Base-by-base conservation (phyloP, 805 yeast genomes). In the Barnettozyma botsteinii region DNA sequence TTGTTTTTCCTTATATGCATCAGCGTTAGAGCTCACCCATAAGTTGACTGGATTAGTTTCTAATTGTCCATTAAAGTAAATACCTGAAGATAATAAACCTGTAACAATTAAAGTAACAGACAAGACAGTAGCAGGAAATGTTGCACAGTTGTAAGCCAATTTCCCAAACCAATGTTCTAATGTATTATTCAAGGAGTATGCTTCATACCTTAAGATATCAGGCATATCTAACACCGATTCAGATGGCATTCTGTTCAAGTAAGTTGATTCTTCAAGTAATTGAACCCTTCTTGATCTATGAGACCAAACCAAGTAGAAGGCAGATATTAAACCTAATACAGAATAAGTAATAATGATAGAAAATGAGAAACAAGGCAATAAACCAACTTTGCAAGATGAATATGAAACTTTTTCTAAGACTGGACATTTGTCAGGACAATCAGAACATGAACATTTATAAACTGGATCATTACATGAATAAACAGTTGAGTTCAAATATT, bases 381-480 rank as follows among this genome's bases (percentile, higher is more conserved):
- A 59, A 0, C 82, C 85, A 2, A 87, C 68, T 24, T 55, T 62
- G 57, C 96, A 85, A 4, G 46, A 43, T 0, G 60, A 56, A 3
- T 57, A 50, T 2, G 63, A 58, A 27, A 81, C 57, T 0, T 65
- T 63, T 0, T 77, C 77, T 18, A 91, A 67, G 0, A 48, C 55
- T 0, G 98, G 97, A 55, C 98, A 91, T 1, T 88, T 73, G 1
- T 59, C 66, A 0, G 83, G 77, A 60, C 98, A 91, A 61, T 91
- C 98, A 0, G 95, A 72, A 55, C 98, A 91, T 0, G 98, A 85
- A 62, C 96, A 88, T 48, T 74, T 75, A 57, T 77, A 91, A 3
- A 55, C 49, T 15, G 66, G 64, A 31, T 81, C 89, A 48, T 77
- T 73, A 58, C 98, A 91, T 1, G 31, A 25, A 20, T 45, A 55